Evolutionary conservation across 441 rosid genomes (phyloP).

Genomic region (Omphalea diandra): DNA sequence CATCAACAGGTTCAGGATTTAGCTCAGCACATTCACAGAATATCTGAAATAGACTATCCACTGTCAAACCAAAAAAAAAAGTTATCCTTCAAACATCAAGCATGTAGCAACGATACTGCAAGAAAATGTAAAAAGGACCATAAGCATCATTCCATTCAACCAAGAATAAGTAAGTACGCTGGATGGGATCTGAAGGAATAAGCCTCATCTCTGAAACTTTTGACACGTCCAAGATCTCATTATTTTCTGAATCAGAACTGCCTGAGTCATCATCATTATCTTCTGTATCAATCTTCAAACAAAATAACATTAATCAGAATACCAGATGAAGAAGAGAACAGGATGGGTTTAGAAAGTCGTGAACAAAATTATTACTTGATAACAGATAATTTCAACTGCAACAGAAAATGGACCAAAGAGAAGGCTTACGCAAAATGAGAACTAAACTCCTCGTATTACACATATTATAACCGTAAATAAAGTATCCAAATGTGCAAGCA

Average conservation of each 20-base stretch:
- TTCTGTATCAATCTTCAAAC: slow-evolving; percentile 68
- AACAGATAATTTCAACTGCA: not conserved
- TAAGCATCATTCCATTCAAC: not conserved
- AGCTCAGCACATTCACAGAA: slow-evolving; percentile 94
- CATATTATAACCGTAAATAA: too few species aligned
- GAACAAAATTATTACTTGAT: not conserved
- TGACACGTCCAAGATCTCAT: slow-evolving; percentile 50
- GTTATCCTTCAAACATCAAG: slow-evolving; percentile 2
- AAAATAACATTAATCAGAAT: slow-evolving; percentile 14
- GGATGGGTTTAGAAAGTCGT: not conserved
- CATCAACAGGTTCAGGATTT: slow-evolving; percentile 84
- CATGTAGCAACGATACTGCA: not conserved
- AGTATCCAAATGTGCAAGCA: too few species aligned
- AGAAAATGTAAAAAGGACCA: not conserved
- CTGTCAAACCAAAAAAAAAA: slow-evolving; percentile 37
- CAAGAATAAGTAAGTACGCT: slow-evolving; percentile 41
- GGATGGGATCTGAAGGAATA: slow-evolving; percentile 81
- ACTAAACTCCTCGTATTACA: too few species aligned
- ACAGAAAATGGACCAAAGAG: too few species aligned
- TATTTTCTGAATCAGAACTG: slow-evolving; percentile 55
- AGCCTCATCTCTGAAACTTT: slow-evolving; percentile 87
- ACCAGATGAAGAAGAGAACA: not conserved
- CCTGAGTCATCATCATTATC: slow-evolving; percentile 56
- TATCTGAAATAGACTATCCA: slow-evolving; percentile 79
- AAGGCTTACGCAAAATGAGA: too few species aligned